Evolutionary conservation across 805 yeast species (phyloP).

Genomic region (Ogataea henricii): DNA sequence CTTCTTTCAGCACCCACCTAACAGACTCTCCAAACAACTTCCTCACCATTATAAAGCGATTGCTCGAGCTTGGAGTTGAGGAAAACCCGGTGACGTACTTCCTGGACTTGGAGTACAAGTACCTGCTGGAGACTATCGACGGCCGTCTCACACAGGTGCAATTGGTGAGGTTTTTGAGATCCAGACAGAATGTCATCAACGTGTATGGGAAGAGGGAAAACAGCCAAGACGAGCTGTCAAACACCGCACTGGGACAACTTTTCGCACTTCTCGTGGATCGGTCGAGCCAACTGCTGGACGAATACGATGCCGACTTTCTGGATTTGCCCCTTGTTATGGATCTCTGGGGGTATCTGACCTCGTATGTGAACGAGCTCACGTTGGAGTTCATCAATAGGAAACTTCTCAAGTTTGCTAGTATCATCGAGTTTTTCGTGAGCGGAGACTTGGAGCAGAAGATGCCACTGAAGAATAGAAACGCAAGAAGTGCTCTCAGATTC

Average conservation of each 20-base stretch:
- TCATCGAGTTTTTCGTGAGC: conserved; percentile 54
- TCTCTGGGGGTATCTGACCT: conserved; percentile 56
- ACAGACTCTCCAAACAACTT: conserved; percentile 29
- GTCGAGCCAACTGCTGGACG: conserved; percentile 29
- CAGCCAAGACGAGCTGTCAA: conserved; percentile 16
- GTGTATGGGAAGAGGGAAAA: conserved; percentile 28
- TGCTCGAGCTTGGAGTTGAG: conserved; percentile 64
- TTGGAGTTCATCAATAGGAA: conserved; percentile 38
- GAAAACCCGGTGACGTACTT: conserved; percentile 65
- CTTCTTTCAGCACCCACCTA: conserved; percentile 18
- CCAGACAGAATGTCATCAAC: conserved; percentile 43
- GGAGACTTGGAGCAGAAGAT: conserved; percentile 41
- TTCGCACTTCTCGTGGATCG: conserved; percentile 23
- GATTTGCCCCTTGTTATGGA: conserved; percentile 60
- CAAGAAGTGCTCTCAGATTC: conserved; percentile 40
- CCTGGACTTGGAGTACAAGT: conserved; percentile 51
- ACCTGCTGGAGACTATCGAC: conserved; percentile 40
- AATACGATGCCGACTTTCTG: conserved; percentile 25
- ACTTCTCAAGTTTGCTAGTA: conserved; percentile 54
- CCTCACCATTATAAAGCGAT: conserved; percentile 48
- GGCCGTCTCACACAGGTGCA: conserved; percentile 44
- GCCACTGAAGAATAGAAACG: conserved; percentile 8
- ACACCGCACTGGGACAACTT: conserved; percentile 31
- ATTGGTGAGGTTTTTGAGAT: conserved; percentile 40
- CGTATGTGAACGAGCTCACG: conserved; percentile 39